Percentiles rank a stretch among this genome's conserved stretches.
Conservation (phyloP, 2,329 filamentous ascomycete genomes). For the Dactylonectria estremocensis region DNA sequence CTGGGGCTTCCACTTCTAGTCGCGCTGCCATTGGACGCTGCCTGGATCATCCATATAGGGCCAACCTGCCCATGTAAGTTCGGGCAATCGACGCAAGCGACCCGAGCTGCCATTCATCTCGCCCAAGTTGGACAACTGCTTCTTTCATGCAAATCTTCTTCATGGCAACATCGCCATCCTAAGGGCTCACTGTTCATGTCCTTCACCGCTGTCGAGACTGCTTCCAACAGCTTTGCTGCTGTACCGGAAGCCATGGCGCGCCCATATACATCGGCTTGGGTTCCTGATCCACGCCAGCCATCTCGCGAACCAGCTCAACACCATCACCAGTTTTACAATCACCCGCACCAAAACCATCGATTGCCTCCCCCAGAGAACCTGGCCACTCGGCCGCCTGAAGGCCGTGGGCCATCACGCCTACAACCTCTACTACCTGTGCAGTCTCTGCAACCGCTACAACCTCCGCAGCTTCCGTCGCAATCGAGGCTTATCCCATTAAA, state of each 20-base stretch:
- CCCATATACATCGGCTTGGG: slow-evolving; percentile 42
- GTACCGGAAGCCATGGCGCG: slow-evolving; percentile 45
- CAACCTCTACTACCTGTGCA: slow-evolving; percentile 8
- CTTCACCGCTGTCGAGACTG: slow-evolving; percentile 38
- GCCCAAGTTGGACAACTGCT: slow-evolving; percentile 35
- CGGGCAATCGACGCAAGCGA: slow-evolving; percentile 44
- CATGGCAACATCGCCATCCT: slow-evolving; percentile 30
- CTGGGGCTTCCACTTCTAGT: slow-evolving; percentile 42
- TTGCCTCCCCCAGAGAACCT: slow-evolving; percentile 48
- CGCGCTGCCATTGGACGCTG: slow-evolving; percentile 39
- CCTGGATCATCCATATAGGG: slow-evolving; percentile 32
- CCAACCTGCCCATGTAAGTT: slow-evolving; percentile 41
- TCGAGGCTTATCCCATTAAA: slow-evolving; percentile 30
- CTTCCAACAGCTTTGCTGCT: slow-evolving; percentile 33
- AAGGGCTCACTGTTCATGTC: slow-evolving; percentile 39
- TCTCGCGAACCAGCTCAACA: slow-evolving; percentile 44
- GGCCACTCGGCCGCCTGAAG: slow-evolving; percentile 37
- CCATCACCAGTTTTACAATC: slow-evolving; percentile 40
- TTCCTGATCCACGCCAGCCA: slow-evolving; percentile 37
- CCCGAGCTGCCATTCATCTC: slow-evolving; percentile 37
- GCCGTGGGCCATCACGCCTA: slow-evolving; percentile 32
- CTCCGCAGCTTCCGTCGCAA: slow-evolving; percentile 31
- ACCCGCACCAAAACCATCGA: slow-evolving; percentile 46
- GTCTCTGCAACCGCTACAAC: slow-evolving; percentile 13
- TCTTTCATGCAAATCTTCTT: slow-evolving; percentile 32